Evolutionary conservation across 441 rosid genomes (phyloP), one percentile per base, ranked within the genome.

Genomic region (Eutrema salsugineum): DNA sequence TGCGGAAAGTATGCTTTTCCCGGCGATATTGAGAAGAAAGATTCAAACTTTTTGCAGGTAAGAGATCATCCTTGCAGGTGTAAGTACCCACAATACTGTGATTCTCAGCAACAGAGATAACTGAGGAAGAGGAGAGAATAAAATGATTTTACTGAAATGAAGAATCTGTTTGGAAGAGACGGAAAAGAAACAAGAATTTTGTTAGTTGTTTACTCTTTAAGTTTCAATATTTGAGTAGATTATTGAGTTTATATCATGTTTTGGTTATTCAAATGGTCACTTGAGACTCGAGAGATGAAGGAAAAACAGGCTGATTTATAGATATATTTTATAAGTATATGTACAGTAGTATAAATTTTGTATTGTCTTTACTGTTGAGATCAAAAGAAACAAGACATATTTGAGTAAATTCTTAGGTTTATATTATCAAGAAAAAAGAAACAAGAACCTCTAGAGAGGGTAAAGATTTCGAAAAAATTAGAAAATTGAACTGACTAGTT

Each of bases 61-160:
- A 83, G 88, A 66, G 76, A 66, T 66, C 85, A 88, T 63, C 89
- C 86, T 63, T 94, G 99, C 80, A 77, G 67, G 62, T 94, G 99
- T 32, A 79, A 83, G 63, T 91, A 82, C 76, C 86, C 94, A 30
- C 88, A 85, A 28, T 88, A 86, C 71, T 94, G 97, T 53, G 97
- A 91, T 80, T 90, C 97, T 58, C 88, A 76, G 59, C 69, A 84
- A 73, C 54, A 49, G 44, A 42, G 44, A 43, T 51, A 61, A 33
- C 42, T 16, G 12, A 27, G 8, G 53, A 4, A 59, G 32, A 44
- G 9, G 64, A 72, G 5, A 36, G 17, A 8, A 19, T 35, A 24
- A 62, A 43, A 33, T 47, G 40, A 62, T 42, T 28, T 11, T 14
- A 12, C 1, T 46, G 56, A 64, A 20, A 24, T 33, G 32, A 17